These are phyloP conservation scores for Pyrus betulifolia DNA, from an alignment of 306 rosid genomes.

Conservation along the genomic window DNA sequence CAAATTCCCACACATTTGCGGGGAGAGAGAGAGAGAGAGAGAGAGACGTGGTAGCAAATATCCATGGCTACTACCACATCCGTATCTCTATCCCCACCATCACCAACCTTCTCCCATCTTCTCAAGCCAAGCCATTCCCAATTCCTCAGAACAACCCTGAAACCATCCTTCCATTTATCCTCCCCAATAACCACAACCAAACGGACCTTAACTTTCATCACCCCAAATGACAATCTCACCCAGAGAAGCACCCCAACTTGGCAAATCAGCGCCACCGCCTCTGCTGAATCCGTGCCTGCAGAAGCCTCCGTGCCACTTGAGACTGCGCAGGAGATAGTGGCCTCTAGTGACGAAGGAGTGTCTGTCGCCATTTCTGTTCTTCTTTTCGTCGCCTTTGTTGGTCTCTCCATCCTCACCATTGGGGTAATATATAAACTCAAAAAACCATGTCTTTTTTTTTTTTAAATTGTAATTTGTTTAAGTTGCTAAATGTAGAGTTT, in stretches of 20 bases:
- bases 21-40: not conserved
- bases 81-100: conserved; percentile 37
- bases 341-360: conserved; percentile 32
- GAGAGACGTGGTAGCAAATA: conserved; percentile 27
- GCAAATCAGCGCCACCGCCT: conserved; percentile 32
- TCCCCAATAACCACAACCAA: conserved; percentile 15
- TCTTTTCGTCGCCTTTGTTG: conserved; percentile 67
- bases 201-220: conserved; percentile 8
- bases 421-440: conserved; percentile 48
- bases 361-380: conserved; percentile 45
- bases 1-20: not conserved
- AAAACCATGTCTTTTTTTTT: not conserved
- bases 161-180: conserved; percentile 9
- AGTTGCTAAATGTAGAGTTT: not conserved
- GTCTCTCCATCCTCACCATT: conserved; percentile 56
- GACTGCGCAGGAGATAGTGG: conserved; percentile 40
- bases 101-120: conserved; percentile 29
- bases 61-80: conserved; percentile 54
- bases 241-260: conserved; percentile 4
- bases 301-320: conserved; percentile 34
- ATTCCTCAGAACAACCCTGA: conserved; percentile 12
- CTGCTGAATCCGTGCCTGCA: conserved; percentile 29
- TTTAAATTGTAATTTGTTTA: not conserved
- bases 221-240: conserved; percentile 16
- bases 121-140: conserved; percentile 12